phyloP scores from a whole-genome alignment of 495 filamentous ascomycete genomes.

The Xylaria acuta region DNA sequence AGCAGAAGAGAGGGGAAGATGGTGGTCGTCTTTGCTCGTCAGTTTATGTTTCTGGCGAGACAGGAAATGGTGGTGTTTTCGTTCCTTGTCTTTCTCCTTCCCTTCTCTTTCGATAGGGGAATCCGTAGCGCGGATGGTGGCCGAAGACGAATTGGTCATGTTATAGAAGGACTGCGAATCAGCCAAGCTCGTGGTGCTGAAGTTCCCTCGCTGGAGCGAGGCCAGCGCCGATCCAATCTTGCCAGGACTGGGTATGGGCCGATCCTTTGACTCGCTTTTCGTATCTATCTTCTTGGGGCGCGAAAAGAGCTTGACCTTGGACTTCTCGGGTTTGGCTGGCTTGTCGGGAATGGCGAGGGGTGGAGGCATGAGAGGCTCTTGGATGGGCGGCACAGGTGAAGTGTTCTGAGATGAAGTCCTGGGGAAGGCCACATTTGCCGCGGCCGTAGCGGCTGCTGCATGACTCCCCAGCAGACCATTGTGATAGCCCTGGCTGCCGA shows the following conservation, averaged over 20 bases:
- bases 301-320: slow-evolving; percentile 91
- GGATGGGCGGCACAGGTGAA: slow-evolving; percentile 54
- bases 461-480: slow-evolving; percentile 73
- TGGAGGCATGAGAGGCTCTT: slow-evolving; percentile 38
- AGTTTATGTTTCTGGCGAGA: slow-evolving; percentile 91
- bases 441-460: slow-evolving; percentile 74
- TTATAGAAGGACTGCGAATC: slow-evolving; percentile 84
- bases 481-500: slow-evolving; percentile 62
- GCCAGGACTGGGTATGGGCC: slow-evolving; percentile 78
- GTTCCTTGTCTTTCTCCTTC: slow-evolving; percentile 67
- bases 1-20: slow-evolving; percentile 84
- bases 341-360: slow-evolving; percentile 62
- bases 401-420: slow-evolving; percentile 59
- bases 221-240: slow-evolving; percentile 71
- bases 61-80: slow-evolving; percentile 83
- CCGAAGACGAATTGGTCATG: slow-evolving; percentile 81
- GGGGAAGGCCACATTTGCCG: slow-evolving; percentile 87
- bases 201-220: slow-evolving; percentile 69
- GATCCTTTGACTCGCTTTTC: slow-evolving; percentile 72
- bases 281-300: slow-evolving; percentile 84
- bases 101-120: slow-evolving; percentile 41
- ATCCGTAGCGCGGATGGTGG: slow-evolving; percentile 68
- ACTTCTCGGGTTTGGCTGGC: slow-evolving; percentile 75
- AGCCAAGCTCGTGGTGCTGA: slow-evolving; percentile 76
- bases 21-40: slow-evolving; percentile 78